A percentile compares a stretch with the other conserved stretches of the same genome.
phyloP scores from a whole-genome alignment of 768 basidiomycete genomes.

The Myochromella boudieri region DNA sequence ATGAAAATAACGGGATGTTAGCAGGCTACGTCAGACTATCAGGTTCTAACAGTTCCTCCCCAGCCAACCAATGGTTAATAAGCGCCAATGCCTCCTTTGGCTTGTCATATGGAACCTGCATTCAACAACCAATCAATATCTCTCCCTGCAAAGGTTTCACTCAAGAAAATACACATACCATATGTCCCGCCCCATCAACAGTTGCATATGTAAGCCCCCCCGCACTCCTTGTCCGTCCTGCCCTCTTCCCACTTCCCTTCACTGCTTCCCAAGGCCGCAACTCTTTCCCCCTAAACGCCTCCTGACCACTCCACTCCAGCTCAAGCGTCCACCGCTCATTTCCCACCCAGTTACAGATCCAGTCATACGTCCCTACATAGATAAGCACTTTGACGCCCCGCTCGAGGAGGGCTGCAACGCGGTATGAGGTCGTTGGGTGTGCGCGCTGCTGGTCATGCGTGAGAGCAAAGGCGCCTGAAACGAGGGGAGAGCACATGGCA shows the following conservation, averaged over 20 bases:
- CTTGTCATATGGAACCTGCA: constrained; percentile 60
- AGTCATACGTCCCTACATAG: constrained; percentile 71
- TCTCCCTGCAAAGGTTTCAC: background rate
- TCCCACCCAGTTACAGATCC: constrained; percentile 76
- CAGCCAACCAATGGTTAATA: constrained; percentile 50
- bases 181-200: constrained; percentile 71
- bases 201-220: constrained; percentile 65
- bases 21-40: too few relatives aligned
- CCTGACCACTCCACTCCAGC: constrained; percentile 70
- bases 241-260: constrained; percentile 35
- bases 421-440: constrained; percentile 45
- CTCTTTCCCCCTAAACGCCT: constrained; percentile 36
- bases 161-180: constrained; percentile 40
- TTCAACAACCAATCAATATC: too few relatives aligned
- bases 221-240: constrained; percentile 35
- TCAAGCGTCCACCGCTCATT: constrained; percentile 71
- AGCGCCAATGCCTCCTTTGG: constrained; percentile 56
- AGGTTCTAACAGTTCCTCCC: constrained; percentile 17
- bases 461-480: constrained; percentile 46
- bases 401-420: constrained; percentile 69
- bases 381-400: constrained; percentile 67
- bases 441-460: constrained; percentile 44
- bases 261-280: constrained; percentile 61
- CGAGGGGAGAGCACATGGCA: constrained; percentile 32
- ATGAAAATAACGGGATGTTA: too few relatives aligned